Evolutionary conservation across 495 filamentous ascomycete species (phyloP).

Genomic region (Neurospora sp.): DNA sequence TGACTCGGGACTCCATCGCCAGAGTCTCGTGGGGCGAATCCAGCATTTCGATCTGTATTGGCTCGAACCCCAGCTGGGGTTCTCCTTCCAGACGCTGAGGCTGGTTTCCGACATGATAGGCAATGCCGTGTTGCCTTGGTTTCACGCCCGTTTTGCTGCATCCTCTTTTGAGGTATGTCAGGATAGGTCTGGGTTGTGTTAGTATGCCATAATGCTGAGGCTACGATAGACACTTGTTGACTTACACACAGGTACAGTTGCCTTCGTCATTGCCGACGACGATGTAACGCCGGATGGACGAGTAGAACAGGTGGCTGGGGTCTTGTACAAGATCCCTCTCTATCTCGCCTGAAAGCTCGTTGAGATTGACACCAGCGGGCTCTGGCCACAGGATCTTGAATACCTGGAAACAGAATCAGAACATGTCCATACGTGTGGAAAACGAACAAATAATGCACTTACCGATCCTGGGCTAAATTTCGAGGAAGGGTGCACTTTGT

Average conservation of each 20-base stretch:
- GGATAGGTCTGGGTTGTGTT: conserved; percentile 28
- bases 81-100: conserved; percentile 26
- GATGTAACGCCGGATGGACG: conserved; percentile 37
- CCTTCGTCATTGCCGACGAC: conserved; percentile 38
- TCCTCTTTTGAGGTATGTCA: conserved; percentile 34
- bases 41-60: conserved; percentile 26
- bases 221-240: background rate
- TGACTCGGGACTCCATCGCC: conserved; percentile 34
- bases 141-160: conserved; percentile 38
- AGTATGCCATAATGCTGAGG: background rate
- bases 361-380: conserved; percentile 25
- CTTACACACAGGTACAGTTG: conserved; percentile 41
- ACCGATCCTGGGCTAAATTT: conserved; percentile 35
- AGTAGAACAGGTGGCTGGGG: conserved; percentile 19
- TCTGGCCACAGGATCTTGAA: conserved; percentile 41
- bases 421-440: no score
- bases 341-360: conserved; percentile 5
- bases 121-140: conserved; percentile 36
- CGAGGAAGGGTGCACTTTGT: conserved; percentile 28
- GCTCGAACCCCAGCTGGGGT: conserved; percentile 30
- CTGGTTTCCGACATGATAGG: conserved; percentile 20
- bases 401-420: conserved; percentile 20
- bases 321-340: background rate
- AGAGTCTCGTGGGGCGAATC: conserved; percentile 28
- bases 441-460: background rate